Base-by-base conservation (phyloP, 148 eudicot genomes). In the Vaccinium darrowii region DNA sequence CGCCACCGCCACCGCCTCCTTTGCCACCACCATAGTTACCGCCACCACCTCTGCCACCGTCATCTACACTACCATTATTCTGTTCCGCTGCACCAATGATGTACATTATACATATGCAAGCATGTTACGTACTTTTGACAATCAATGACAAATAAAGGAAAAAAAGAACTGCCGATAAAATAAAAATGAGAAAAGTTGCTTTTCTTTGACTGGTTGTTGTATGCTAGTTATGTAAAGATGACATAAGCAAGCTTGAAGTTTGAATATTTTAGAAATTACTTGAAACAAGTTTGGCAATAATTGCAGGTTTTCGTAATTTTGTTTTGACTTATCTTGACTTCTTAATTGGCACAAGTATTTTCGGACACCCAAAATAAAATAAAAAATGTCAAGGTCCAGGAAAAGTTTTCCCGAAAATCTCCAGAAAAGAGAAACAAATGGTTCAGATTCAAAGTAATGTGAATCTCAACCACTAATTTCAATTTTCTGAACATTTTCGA, bases 11-110 rank as follows among this genome's bases (percentile, higher is more conserved):
- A 27, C 27, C 27, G 27, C 27, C 27, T 27, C 27, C 27, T 27
- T 27, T 27, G 27, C 27, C 27, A 27, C 27, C 27, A 27, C 27
- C 27, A 27, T 27, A 27, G 27, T 27, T 27, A 27, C 27, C 27
- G 27, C 27, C 27, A 27, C 27, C 27, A 27, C 27, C 62, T 0
- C 47, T 7, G 47, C 47, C 47, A 30, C 15, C 80, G 60, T 75
- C 80, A 36, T 83, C 56, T 76, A 56, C 54, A 67, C 43, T 39
- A 67, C 25, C 13, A 75, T 83, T 39, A 21, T 16, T 33, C 75
- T 71, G 43, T 30, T 71, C 19, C 21, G 16, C 84, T 71, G 43
- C 76, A 82, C 14, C 13, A 69, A 50, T 43, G 9, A 63, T n/a
- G 30, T n/a, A 63, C 27, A 63, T 63, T n/a, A 69, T 47, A 47